phyloP scores from a whole-genome alignment of 192 early-diverging fungal species.

The Backusella parvicylindrica region DNA sequence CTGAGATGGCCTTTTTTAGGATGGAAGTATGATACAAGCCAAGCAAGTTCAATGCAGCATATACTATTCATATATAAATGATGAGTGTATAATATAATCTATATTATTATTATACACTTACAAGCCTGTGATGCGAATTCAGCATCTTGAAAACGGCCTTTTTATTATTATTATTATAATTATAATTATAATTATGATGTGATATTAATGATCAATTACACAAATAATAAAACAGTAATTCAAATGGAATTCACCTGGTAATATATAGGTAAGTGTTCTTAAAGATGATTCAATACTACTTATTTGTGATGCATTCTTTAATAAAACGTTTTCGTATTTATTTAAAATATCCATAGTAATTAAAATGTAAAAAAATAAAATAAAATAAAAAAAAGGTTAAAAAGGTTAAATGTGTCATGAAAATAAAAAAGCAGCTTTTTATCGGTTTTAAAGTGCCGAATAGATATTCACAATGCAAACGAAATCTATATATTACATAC shows the following conservation, averaged over 20 bases:
- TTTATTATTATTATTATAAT: too few relatives aligned
- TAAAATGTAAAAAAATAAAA: neutral
- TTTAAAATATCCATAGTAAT: slow-evolving; percentile 51
- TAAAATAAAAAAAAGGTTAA: neutral
- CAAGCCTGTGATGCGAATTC: slow-evolving; percentile 87
- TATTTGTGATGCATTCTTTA: slow-evolving; percentile 85
- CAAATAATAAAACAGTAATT: neutral
- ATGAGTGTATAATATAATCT: neutral
- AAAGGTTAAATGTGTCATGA: neutral
- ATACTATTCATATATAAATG: slow-evolving; percentile 48
- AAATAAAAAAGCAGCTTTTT: too few relatives aligned
- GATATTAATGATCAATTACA: too few relatives aligned
- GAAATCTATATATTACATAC: too few relatives aligned
- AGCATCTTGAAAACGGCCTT: slow-evolving; percentile 88
- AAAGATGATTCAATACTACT: slow-evolving; percentile 82
- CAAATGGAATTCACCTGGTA: slow-evolving; percentile 60
- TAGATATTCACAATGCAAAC: too few relatives aligned
- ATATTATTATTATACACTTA: slow-evolving; percentile 30
- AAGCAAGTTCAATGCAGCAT: slow-evolving; percentile 73
- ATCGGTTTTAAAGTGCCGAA: too few relatives aligned
- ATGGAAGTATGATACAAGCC: slow-evolving; percentile 86
- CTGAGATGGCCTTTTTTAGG: slow-evolving; percentile 45
- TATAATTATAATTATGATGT: neutral
- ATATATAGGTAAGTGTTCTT: slow-evolving; percentile 82
- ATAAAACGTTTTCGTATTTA: slow-evolving; percentile 78